Conservation (phyloP, 2,329 filamentous ascomycete genomes). For the Tolypocladium tropicale region DNA sequence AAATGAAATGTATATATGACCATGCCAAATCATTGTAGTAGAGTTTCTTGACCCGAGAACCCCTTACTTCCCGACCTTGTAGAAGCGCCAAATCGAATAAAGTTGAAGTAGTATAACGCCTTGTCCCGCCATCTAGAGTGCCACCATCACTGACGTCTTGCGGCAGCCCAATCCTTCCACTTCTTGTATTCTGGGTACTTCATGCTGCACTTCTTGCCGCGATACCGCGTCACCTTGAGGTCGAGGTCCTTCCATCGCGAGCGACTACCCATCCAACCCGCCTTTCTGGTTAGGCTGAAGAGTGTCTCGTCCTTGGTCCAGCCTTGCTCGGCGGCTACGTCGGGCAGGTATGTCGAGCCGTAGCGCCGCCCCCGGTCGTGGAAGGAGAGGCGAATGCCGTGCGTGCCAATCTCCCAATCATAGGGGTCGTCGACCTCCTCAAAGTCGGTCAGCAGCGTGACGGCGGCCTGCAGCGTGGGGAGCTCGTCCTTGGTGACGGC, state of each 20-base stretch:
- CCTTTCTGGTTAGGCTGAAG: slow-evolving; percentile 85
- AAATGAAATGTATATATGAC: not conserved
- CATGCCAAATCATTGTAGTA: not conserved
- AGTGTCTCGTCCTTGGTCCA: slow-evolving; percentile 93
- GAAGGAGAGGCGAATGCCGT: slow-evolving; percentile 84
- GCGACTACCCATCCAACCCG: slow-evolving; percentile 77
- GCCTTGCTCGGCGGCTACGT: slow-evolving; percentile 84
- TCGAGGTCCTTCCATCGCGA: slow-evolving; percentile 73
- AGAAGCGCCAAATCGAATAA: not conserved
- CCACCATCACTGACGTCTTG: slow-evolving; percentile 12
- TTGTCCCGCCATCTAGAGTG: not conserved
- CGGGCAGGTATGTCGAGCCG: slow-evolving; percentile 83
- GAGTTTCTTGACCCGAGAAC: not conserved
- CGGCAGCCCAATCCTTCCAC: slow-evolving; percentile 65
- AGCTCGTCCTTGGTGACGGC: slow-evolving; percentile 46
- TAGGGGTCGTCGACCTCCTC: slow-evolving; percentile 62
- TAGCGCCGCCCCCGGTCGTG: slow-evolving; percentile 61
- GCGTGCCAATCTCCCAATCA: slow-evolving; percentile 79
- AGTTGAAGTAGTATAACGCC: not conserved
- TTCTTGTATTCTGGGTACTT: slow-evolving; percentile 64
- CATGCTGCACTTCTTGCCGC: slow-evolving; percentile 68
- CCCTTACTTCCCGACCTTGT: not conserved
- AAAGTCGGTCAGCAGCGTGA: slow-evolving; percentile 81
- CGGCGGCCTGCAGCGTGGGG: slow-evolving; percentile 48
- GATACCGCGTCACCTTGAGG: slow-evolving; percentile 72